Evolutionary conservation across 2,329 filamentous ascomycete genomes (phyloP), one percentile per base, ranked within the genome.

Genomic region (Lachnellula arida): DNA sequence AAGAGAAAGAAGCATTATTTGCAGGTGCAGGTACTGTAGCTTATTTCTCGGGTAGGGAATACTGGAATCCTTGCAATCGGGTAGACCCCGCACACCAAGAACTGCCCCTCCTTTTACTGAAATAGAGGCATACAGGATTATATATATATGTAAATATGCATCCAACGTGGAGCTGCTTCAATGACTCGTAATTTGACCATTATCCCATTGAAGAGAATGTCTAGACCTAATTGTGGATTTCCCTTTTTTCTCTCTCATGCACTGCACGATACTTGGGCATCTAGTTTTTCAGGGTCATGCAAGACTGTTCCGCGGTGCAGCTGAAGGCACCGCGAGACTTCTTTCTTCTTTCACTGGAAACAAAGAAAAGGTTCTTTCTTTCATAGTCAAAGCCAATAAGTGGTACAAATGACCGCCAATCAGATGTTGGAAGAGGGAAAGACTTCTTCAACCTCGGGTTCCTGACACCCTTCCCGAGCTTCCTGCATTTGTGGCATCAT

Each of bases 371-470:
- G 2, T 12, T 15, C 42, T 25, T 25, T 25, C 19, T 11, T 19
- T 12, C n/a, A 7, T 17, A 9, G 11, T 11, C 19, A 23, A 44
- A 44, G 11, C 19, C 19, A 12, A 7, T 3, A 19, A 44, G 19
- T 23, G 23, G 12, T 12, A 23, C 2, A 23, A 23, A 44, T 11
- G 9, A 23, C 11, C 3, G 2, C 42, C 42, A 12, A 19, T 32
- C 9, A 11, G 28, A 32, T 3, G 28, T 32, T 32, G 28, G 25
- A 28, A 7, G 25, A 6, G 3, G 6, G 15, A 4, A 43, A 49
- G 25, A 39, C n/a, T 46, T 49, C 49, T 50, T 50, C 54, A 50
- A 46, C 51, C 55, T 54, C 55, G 51, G 55, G 40, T 54, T 49
- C 47, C 51, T 57, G 55, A 25, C 5, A 23, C 28, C 2, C 17